phyloP scores from a whole-genome alignment of 2,329 filamentous ascomycete species.

The Hysterium pulicare region DNA sequence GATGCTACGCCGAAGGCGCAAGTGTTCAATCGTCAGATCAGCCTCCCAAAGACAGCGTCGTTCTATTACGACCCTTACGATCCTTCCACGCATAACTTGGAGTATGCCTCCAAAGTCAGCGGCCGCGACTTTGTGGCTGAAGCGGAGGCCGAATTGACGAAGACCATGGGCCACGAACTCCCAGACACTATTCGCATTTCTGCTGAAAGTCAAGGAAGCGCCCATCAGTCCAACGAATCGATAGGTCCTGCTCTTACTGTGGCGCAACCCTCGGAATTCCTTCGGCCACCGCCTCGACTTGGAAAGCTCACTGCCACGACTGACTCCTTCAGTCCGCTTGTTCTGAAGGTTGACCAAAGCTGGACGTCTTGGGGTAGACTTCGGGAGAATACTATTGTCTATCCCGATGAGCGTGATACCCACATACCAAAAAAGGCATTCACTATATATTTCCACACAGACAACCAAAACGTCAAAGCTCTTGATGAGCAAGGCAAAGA shows the following conservation, averaged over 20 bases:
- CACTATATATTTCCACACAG: constrained; percentile 70
- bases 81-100: constrained; percentile 43
- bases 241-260: constrained; percentile 11
- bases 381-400: constrained; percentile 64
- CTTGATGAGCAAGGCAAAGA: constrained; percentile 46
- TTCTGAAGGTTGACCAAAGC: constrained; percentile 61
- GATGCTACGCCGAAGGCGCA: constrained; percentile 36
- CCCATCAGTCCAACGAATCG: constrained; percentile 3
- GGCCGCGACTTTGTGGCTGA: constrained; percentile 40
- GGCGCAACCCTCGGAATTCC: constrained; percentile 14
- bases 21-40: constrained; percentile 43
- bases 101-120: constrained; percentile 46
- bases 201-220: constrained; percentile 6
- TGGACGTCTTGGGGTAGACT: constrained; percentile 76
- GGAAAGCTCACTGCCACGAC: constrained; percentile 65
- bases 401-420: constrained; percentile 60
- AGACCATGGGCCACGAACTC: constrained; percentile 17
- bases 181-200: constrained; percentile 29
- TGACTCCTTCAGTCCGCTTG: constrained; percentile 61
- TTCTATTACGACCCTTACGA: constrained; percentile 45
- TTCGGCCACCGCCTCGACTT: constrained; percentile 40
- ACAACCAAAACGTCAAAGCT: constrained; percentile 56
- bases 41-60: constrained; percentile 42
- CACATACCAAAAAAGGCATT: constrained; percentile 80
- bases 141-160: constrained; percentile 11